phyloP scores from a whole-genome alignment of 345 rosid genomes.

The Melaleuca quinquenervia region DNA sequence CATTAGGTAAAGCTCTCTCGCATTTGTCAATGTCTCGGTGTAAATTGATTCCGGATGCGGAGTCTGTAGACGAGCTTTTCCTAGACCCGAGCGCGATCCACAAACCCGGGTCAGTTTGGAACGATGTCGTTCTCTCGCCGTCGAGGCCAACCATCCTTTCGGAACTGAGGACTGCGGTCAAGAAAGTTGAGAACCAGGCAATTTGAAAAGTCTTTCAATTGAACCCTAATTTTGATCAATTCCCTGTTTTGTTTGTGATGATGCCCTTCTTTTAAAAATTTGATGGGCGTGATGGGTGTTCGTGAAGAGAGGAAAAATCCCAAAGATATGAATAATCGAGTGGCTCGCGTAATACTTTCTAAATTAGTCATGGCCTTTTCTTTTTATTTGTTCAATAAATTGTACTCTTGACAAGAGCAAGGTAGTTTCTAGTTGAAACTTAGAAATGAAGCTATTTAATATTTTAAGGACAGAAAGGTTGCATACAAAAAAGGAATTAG shows the following conservation, averaged over 20 bases:
- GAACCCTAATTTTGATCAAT: background rate
- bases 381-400: too few relatives aligned
- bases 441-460: too few relatives aligned
- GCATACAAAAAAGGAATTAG: too few relatives aligned
- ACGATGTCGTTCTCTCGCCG: conserved; percentile 34
- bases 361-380: too few relatives aligned
- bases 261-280: background rate
- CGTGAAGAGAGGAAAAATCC: background rate
- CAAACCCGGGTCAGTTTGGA: conserved; percentile 63
- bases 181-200: conserved; percentile 20
- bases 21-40: background rate
- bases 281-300: background rate
- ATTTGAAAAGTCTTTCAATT: background rate
- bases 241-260: background rate
- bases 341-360: too few relatives aligned
- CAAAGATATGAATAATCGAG: background rate
- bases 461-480: too few relatives aligned
- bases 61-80: conserved; percentile 59
- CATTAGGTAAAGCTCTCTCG: conserved; percentile 38
- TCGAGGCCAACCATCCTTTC: conserved; percentile 27
- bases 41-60: conserved; percentile 44
- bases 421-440: background rate
- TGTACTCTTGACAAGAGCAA: background rate
- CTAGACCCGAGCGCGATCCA: conserved; percentile 19
- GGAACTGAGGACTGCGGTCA: conserved; percentile 31